These are phyloP conservation scores for Aspergillus texensis DNA, from an alignment of 2,329 filamentous ascomycete species.

Conservation along the genomic window DNA sequence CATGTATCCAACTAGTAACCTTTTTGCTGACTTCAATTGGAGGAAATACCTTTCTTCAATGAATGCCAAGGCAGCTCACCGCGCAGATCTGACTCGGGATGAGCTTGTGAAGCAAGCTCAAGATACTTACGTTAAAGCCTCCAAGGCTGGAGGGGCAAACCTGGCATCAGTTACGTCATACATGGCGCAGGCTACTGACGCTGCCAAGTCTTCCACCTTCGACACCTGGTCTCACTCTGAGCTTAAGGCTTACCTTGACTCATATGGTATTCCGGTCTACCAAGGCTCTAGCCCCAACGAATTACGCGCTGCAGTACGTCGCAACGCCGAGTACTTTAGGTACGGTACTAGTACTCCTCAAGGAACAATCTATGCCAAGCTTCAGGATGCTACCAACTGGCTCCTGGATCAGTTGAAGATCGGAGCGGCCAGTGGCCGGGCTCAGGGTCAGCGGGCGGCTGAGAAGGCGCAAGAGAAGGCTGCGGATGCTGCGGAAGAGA, in stretches of 20 bases:
- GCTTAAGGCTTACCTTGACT: constrained; percentile 77
- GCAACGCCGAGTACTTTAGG: constrained; percentile 74
- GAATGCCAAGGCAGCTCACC: constrained; percentile 60
- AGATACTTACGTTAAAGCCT: constrained; percentile 50
- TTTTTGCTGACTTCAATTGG: constrained; percentile 9
- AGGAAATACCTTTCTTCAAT: constrained; percentile 54
- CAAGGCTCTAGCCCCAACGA: constrained; percentile 71
- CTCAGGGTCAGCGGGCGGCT: constrained; percentile 52
- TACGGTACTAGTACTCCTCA: constrained; percentile 71
- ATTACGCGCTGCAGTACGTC: constrained; percentile 70
- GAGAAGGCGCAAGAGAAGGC: constrained; percentile 48
- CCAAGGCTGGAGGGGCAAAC: constrained; percentile 47
- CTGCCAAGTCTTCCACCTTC: constrained; percentile 68
- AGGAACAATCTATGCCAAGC: constrained; percentile 67
- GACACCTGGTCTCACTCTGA: constrained; percentile 72
- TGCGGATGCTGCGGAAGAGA: constrained; percentile 53
- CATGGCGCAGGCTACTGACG: constrained; percentile 65
- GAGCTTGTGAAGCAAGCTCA: constrained; percentile 66
- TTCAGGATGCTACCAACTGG: constrained; percentile 54
- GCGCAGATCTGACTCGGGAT: constrained; percentile 69
- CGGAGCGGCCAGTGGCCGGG: constrained; percentile 50
- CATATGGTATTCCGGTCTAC: constrained; percentile 70
- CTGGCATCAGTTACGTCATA: constrained; percentile 72
- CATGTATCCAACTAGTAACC: no score
- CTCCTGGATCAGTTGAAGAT: constrained; percentile 52